Evolutionary conservation across 805 yeast genomes (phyloP).

Genomic region (Kurtzmaniella cleridarum): DNA sequence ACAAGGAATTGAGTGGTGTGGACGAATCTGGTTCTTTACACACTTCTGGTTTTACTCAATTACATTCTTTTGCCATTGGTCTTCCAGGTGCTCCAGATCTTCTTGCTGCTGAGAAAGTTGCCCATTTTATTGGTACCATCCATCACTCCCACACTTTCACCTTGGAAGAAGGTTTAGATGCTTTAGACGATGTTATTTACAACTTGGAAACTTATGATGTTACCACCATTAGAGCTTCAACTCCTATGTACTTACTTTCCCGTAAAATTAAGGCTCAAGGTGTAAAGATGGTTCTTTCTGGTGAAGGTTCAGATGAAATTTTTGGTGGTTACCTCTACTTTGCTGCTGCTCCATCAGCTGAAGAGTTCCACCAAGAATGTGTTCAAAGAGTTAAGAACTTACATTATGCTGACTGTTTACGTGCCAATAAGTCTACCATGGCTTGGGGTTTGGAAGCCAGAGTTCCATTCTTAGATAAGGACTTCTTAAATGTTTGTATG

Average conservation of each 20-base stretch:
- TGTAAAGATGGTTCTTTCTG: conserved; percentile 97
- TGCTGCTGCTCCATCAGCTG: conserved; percentile 91
- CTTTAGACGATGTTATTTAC: conserved; percentile 87
- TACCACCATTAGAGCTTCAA: conserved; percentile 97
- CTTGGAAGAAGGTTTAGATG: conserved; percentile 93
- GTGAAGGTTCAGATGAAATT: conserved; percentile 98
- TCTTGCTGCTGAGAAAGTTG: conserved; percentile 93
- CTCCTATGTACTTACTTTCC: conserved; percentile 95
- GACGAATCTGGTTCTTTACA: conserved; percentile 84
- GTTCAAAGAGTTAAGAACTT: conserved; percentile 95
- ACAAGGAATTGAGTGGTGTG: conserved; percentile 80
- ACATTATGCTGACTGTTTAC: conserved; percentile 93
- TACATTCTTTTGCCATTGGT: conserved; percentile 97
- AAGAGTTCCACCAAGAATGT: conserved; percentile 93
- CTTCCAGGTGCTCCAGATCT: conserved; percentile 97
- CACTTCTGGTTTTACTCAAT: conserved; percentile 64
- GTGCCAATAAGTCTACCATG: conserved; percentile 99
- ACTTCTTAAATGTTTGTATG: conserved; percentile 88
- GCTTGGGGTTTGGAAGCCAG: conserved; percentile 99
- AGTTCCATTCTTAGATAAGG: conserved; percentile 96
- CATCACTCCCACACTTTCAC: conserved; percentile 99
- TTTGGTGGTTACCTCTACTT: conserved; percentile 98
- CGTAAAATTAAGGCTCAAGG: conserved; percentile 99
- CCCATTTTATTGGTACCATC: conserved; percentile 89
- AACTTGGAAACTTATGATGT: conserved; percentile 98